A percentile compares a stretch with the other conserved stretches of the same genome.
phyloP scores from a whole-genome alignment of 257 asterid genomes.

The Avicennia marina region DNA sequence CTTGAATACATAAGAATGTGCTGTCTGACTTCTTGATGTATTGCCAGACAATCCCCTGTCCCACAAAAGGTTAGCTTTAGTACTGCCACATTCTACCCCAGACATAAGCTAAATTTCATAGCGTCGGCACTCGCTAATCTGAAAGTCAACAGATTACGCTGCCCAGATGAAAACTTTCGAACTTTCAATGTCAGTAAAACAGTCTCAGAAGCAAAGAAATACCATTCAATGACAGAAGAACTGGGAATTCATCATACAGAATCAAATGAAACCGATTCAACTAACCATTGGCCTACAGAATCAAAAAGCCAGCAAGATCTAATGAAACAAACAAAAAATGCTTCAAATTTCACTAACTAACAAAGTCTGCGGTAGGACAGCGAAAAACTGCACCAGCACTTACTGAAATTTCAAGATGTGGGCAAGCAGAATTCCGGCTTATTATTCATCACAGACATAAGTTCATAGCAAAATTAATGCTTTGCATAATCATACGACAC shows the following conservation, averaged over 20 bases:
- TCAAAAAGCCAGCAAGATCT: conserved; percentile 1
- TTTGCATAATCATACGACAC: background rate
- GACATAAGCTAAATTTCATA: background rate
- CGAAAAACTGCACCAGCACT: background rate
- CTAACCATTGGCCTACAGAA: background rate
- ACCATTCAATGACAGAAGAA: background rate
- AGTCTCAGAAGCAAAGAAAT: background rate
- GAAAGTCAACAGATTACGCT: background rate
- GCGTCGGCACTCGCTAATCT: background rate
- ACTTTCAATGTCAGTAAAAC: background rate
- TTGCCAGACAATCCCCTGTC: too few relatives aligned
- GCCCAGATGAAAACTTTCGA: background rate
- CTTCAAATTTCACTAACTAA: background rate
- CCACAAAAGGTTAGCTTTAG: too few relatives aligned
- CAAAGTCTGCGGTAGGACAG: background rate
- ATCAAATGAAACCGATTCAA: background rate
- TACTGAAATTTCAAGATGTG: conserved; percentile 5
- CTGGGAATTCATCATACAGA: background rate
- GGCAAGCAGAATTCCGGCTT: conserved; percentile 1
- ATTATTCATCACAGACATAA: background rate
- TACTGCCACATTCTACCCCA: too few relatives aligned
- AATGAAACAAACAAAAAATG: background rate
- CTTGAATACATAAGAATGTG: too few relatives aligned
- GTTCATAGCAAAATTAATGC: conserved; percentile 1
- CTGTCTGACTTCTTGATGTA: too few relatives aligned